Evolutionary conservation across 2,329 filamentous ascomycete species (phyloP), one percentile per base, ranked within the genome.

Genomic region (Aspergillus glaucus): DNA sequence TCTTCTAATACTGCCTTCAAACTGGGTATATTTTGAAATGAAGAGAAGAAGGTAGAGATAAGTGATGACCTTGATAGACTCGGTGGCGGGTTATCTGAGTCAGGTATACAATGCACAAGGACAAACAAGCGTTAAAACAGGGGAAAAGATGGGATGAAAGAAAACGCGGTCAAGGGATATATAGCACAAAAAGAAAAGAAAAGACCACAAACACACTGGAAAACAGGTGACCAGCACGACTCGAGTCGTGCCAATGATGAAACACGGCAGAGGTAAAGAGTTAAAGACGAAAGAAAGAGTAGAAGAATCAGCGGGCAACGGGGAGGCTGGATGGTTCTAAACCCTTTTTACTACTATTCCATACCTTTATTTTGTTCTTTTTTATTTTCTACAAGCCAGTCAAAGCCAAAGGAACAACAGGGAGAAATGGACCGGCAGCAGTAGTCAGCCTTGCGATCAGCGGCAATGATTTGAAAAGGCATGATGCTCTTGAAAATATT

Each of bases 31-130:
- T 36, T 15, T 15, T 3, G 34, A 36, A 32, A 44, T 28, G 43
- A 19, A 47, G 24, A 41, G 40, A 40, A 51, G 42, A 39, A 43
- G 46, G 37, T 46, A 28, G 39, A 36, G 14, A 17, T 47, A 46
- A 50, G 26, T 26, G 39, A 42, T n/a, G 17, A n/a, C 34, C 26
- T 30, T 30, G 26, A 30, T 30, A 12, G 26, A 30, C 26, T 30
- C 26, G 26, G 26, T 30, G 26, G 26, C 26, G 26, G 26, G 26
- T 12, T 30, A 12, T 30, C 26, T 30, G 26, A 30, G 26, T 30
- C 10, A 30, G 26, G 26, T 30, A 30, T 30, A 12, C 26, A 30
- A 10, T 30, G 26, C 26, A 30, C 26, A 30, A 12, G 26, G 26
- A 30, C 26, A 30, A 30, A 30, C 9, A 30, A 30, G 10, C 4